phyloP scores from a whole-genome alignment of 2,329 filamentous ascomycete genomes.

The Tolypocladium capitatum region DNA sequence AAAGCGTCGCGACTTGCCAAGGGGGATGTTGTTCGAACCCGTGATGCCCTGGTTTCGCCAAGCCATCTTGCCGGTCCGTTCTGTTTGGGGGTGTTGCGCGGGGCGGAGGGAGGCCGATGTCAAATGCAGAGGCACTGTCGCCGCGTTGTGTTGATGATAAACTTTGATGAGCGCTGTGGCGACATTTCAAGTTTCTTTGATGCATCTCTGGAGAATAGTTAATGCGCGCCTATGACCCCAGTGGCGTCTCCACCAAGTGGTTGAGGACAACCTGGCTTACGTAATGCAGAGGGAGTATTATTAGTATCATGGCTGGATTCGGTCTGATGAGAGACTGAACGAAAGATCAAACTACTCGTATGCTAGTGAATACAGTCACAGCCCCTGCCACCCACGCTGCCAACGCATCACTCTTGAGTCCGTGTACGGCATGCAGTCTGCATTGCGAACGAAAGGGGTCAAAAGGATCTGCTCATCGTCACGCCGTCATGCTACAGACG shows the following conservation, averaged over 20 bases:
- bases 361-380: too few species aligned
- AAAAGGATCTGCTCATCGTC: background rate
- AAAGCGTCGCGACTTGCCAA: conserved; percentile 75
- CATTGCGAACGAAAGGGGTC: background rate
- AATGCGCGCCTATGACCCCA: too few species aligned
- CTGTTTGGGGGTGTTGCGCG: background rate
- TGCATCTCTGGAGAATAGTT: background rate
- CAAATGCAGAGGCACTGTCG: background rate
- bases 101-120: background rate
- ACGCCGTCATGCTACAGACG: conserved; percentile 29
- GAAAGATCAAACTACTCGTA: too few species aligned
- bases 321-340: too few species aligned
- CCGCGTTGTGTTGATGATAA: background rate
- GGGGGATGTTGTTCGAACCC: conserved; percentile 93
- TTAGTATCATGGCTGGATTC: too few species aligned
- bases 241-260: too few species aligned
- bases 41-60: conserved; percentile 76
- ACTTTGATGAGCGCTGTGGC: too few species aligned
- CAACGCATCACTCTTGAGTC: too few species aligned
- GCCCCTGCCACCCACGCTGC: too few species aligned
- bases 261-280: too few species aligned
- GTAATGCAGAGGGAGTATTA: too few species aligned
- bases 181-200: background rate
- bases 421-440: too few species aligned
- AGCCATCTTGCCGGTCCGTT: conserved; percentile 36